A percentile compares a stretch with the other conserved stretches of the same genome.
phyloP scores from a whole-genome alignment of 2,329 filamentous ascomycete species.

The Incumbomyces lentus region DNA sequence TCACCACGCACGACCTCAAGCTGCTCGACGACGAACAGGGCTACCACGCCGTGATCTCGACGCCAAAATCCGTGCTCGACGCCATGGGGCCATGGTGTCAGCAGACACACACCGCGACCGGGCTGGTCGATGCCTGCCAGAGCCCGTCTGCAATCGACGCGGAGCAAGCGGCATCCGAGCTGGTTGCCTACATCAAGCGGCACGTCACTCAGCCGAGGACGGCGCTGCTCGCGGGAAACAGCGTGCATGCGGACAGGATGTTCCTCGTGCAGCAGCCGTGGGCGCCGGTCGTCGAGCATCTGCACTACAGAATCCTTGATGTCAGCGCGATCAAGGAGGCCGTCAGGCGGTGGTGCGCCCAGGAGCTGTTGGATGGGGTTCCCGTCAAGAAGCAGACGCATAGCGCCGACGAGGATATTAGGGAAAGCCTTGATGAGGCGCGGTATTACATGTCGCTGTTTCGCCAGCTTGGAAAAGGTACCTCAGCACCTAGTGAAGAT shows the following conservation, averaged over 20 bases:
- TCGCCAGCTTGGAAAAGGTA: constrained; percentile 4
- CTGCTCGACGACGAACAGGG: constrained; percentile 68
- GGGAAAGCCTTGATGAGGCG: constrained; percentile 92
- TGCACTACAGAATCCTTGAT: constrained; percentile 86
- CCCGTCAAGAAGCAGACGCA: constrained; percentile 69
- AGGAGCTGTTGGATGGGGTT: constrained; percentile 48
- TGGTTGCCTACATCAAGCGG: constrained; percentile 68
- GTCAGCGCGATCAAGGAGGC: constrained; percentile 91
- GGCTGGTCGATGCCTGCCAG: constrained; percentile 48
- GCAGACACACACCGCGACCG: constrained; percentile 67
- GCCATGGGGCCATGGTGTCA: constrained; percentile 85
- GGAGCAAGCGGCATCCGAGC: constrained; percentile 55
- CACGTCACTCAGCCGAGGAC: constrained; percentile 56
- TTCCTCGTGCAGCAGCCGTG: constrained; percentile 73
- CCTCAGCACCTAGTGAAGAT: too few species aligned
- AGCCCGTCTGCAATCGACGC: constrained; percentile 45
- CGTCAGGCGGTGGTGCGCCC: constrained; percentile 64
- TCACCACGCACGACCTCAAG: constrained; percentile 71
- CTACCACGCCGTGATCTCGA: constrained; percentile 80
- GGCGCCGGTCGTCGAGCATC: constrained; percentile 57
- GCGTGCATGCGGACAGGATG: constrained; percentile 76
- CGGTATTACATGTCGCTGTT: constrained; percentile 72
- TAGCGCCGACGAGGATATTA: constrained; percentile 76
- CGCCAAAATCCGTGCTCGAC: constrained; percentile 56
- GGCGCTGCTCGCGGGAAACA: constrained; percentile 80